Evolutionary conservation across 148 eudicot genomes (phyloP), one percentile per base, ranked within the genome.

Genomic region (Nepenthes mirabilis): DNA sequence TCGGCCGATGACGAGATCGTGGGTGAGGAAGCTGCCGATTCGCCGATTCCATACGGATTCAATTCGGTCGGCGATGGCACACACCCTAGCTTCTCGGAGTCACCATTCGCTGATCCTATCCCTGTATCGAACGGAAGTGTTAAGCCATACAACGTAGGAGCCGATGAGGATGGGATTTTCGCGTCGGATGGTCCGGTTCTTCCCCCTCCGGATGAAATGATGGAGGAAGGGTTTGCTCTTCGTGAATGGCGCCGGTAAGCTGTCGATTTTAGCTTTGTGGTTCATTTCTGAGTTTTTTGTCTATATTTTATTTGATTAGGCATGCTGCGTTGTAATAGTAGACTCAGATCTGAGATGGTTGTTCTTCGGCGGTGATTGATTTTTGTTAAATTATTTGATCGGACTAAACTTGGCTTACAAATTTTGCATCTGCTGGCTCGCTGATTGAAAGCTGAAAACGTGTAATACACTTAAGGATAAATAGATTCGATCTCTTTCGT

Each of bases 231-330:
- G 0, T 74, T 60, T 9, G 98, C 96, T 61, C 85, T 91, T 55
- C 86, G 98, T 7, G 96, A 93, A 62, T 93, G 98, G 98, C 86
- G 94, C 34, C 80, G 91, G 98, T 93, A 35, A 75, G 90, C 47
- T 33, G 3, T 14, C 10, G 3, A 2, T 67, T 65, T 52, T 40
- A 34, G 43, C 47, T 23, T 23, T 23, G 12, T 66, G 48, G 35
- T 57, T 66, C 47, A 23, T 33, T 59, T 50, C 45, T 33, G 2
- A 13, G 55, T 52, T 6, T 23, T 23, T 23, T 23, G 0, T 23
- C 23, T 23, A 23, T 23, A 23, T 23, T 23, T 23, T 23, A 23
- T 23, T 23, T 23, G 23, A 33, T 37, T 65, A 34, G 11, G 12
- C 33, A 8, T 12, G 13, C 47, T 10, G 23, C 2, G 23, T 51